Base-by-base conservation (phyloP, 768 basidiomycete genomes). In the Punctularia strigosozonata region DNA sequence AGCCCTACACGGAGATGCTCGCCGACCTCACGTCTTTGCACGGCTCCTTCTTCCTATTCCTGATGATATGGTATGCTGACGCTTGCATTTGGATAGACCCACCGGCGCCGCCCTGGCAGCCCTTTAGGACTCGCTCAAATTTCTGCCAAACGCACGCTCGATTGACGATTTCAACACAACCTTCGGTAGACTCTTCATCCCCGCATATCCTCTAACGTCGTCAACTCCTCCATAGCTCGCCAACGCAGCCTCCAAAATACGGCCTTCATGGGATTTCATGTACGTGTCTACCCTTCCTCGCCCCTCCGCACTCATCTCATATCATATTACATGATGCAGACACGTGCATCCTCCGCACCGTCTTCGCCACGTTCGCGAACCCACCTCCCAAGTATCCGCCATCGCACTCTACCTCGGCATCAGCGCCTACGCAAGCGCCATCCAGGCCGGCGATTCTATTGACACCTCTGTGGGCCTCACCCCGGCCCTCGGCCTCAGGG, bases 391-490 rank as follows among this genome's bases (percentile, higher is more conserved):
- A n/a, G n/a, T n/a, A n/a, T n/a, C n/a, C n/a, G n/a, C n/a, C n/a
- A n/a, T n/a, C n/a, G 87, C 13, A 13, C 65, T 88, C 21, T 91
- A 94, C 56, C 73, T 94, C 40, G 90, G 90, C 4, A 86, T 84
- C n/a, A 90, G 91, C 12, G 90, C 89, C 0, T 87, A 81, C 12
- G 75, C 71, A 10, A 90, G 87, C 55, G 76, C 77, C 14, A 80
- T 94, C 54, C 66, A 68, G 36, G 52, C 65, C 26, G 91, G 91
- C 17, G 61, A 69, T 43, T 86, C 83, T 15, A 66, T 80, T 45
- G 87, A 94, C 57, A 92, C 88, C 1, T 80, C 75, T 25, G 94
- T 95, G 91, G 90, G 89, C 3, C 70, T 95, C 25, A 91, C 91
- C 1, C 90, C 89, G 3, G 58, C 90, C n/a, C 76, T 77, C 39